phyloP scores from a whole-genome alignment of 2,329 filamentous ascomycete species.

The Diaporthe sp. region DNA sequence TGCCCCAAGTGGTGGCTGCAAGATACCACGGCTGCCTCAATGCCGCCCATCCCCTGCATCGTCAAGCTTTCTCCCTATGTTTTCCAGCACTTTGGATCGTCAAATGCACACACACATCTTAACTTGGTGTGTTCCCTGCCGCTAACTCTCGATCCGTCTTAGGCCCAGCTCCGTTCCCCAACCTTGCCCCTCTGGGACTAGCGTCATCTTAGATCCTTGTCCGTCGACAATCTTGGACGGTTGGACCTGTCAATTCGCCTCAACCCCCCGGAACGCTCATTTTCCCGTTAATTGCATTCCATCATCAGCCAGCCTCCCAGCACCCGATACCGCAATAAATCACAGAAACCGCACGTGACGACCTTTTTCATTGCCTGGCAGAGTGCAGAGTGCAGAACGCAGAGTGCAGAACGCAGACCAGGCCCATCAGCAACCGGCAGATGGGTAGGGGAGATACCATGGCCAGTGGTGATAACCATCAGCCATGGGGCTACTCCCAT shows the following conservation, averaged over 20 bases:
- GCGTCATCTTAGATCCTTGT: slow-evolving; percentile 17
- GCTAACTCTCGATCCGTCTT: slow-evolving; percentile 37
- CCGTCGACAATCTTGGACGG: neutral
- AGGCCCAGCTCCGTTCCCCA: slow-evolving; percentile 16
- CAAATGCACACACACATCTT: slow-evolving; percentile 4
- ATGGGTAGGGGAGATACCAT: neutral
- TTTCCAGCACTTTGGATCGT: slow-evolving; percentile 33
- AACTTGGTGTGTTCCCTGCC: slow-evolving; percentile 21
- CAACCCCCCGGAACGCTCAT: neutral
- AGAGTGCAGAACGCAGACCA: neutral
- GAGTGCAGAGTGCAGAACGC: neutral
- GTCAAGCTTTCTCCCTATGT: slow-evolving; percentile 3
- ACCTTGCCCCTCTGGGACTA: slow-evolving; percentile 26
- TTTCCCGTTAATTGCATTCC: slow-evolving; percentile 29
- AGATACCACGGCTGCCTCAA: neutral
- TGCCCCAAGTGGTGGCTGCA: slow-evolving; percentile 13
- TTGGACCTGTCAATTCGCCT: neutral
- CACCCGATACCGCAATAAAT: slow-evolving; percentile 10
- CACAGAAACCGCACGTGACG: slow-evolving; percentile 26
- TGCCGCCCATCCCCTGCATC: slow-evolving; percentile 1
- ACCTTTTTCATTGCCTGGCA: neutral
- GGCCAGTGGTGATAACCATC: slow-evolving; percentile 39
- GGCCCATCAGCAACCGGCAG: neutral
- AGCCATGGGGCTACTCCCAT: slow-evolving; percentile 40
- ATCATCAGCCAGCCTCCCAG: neutral